Percentiles rank a stretch among this genome's conserved stretches.
Evolutionary conservation across 225 moss, liverwort and hornwort genomes (phyloP).

Genomic region (Straminergon stramineum): DNA sequence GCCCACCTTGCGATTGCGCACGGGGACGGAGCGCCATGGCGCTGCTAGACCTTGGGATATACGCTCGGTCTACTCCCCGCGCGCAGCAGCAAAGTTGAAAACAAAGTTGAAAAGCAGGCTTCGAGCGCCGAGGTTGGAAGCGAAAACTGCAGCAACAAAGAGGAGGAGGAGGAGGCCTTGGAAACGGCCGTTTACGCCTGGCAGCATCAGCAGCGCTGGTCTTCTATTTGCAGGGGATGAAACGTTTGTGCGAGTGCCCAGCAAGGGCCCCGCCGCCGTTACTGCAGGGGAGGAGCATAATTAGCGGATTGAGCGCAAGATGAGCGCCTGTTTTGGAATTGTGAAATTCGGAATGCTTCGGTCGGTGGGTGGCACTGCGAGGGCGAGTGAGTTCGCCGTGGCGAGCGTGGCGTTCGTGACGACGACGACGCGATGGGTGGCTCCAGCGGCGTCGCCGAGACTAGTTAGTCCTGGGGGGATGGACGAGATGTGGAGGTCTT

Average conservation of each 20-base stretch:
- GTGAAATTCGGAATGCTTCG: not conserved
- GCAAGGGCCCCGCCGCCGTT: not conserved
- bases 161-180: not conserved
- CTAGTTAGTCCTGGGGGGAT: not conserved
- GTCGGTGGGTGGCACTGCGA: not conserved
- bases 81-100: not conserved
- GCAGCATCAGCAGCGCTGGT: not conserved
- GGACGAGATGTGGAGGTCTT: not conserved
- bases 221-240: not conserved
- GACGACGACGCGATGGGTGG: not conserved
- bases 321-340: no score
- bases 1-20: conserved; percentile 10
- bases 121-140: not conserved
- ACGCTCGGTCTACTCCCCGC: no score
- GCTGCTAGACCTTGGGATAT: not conserved
- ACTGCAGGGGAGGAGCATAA: not conserved
- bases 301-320: not conserved
- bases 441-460: not conserved
- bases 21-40: not conserved
- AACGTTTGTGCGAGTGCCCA: not conserved
- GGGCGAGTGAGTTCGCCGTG: not conserved
- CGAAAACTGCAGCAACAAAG: not conserved
- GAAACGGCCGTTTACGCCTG: not conserved
- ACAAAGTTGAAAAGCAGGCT: not conserved
- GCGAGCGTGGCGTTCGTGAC: not conserved